Evolutionary conservation across 2,329 filamentous ascomycete genomes (phyloP).

Genomic region (Penicillium sp.): DNA sequence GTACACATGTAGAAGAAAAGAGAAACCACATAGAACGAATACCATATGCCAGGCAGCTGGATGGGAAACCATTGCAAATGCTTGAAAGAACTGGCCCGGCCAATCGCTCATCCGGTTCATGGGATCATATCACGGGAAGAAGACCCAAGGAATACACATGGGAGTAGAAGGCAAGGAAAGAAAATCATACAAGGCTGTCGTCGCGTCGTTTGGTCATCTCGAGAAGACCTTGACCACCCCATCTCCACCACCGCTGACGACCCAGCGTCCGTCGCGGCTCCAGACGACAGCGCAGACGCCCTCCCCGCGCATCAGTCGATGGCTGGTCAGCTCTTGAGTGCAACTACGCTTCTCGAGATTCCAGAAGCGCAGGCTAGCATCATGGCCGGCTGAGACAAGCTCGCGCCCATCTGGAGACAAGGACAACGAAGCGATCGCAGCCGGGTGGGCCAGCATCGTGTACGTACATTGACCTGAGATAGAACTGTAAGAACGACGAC

Average conservation of each 20-base stretch:
- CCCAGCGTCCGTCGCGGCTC: conserved; percentile 92
- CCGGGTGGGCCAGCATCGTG: conserved; percentile 94
- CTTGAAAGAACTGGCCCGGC: conserved; percentile 31
- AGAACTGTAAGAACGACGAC: conserved; percentile 19
- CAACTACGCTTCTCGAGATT: conserved; percentile 92
- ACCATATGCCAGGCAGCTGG: conserved; percentile 34
- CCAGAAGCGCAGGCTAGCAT: conserved; percentile 95
- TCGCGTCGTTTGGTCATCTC: conserved; percentile 33
- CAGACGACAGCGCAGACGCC: conserved; percentile 92
- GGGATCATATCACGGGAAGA: conserved; percentile 28
- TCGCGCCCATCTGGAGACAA: conserved; percentile 91
- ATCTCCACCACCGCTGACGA: conserved; percentile 91
- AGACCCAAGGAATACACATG: conserved; percentile 26
- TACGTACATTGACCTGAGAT: conserved; percentile 92
- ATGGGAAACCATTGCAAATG: conserved; percentile 37
- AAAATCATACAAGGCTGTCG: conserved; percentile 30
- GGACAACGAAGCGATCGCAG: conserved; percentile 85
- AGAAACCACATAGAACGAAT: conserved; percentile 32
- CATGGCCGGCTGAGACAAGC: conserved; percentile 92
- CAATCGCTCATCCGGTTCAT: conserved; percentile 39
- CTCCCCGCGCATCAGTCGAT: conserved; percentile 92
- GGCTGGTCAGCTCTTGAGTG: conserved; percentile 90
- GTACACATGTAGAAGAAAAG: conserved; percentile 20
- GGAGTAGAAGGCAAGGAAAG: conserved; percentile 21
- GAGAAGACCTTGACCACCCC: conserved; percentile 90